Conservation (phyloP, 345 rosid genomes). For the Linum tenue region DNA sequence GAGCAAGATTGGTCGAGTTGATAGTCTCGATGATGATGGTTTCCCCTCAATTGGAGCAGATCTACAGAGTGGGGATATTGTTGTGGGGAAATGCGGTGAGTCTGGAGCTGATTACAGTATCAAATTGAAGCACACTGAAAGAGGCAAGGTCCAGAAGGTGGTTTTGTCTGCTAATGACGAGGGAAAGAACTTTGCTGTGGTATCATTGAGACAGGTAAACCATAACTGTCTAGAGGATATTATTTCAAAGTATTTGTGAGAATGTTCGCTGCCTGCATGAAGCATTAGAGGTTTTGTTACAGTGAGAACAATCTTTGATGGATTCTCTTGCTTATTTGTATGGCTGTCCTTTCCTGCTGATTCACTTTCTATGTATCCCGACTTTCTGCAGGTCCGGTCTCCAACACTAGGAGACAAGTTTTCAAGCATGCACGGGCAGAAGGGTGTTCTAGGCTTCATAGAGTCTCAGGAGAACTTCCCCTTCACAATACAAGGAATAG, state of each 20-base stretch:
- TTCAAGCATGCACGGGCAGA: slow-evolving; percentile 97
- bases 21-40: slow-evolving; percentile 87
- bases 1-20: slow-evolving; percentile 70
- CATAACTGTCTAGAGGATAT: background rate
- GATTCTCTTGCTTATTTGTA: no score
- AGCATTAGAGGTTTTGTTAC: background rate
- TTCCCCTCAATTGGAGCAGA: slow-evolving; percentile 76
- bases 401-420: slow-evolving; percentile 93
- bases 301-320: no score
- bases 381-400: slow-evolving; percentile 64
- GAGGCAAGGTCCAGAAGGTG: slow-evolving; percentile 86
- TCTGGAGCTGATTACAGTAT: slow-evolving; percentile 75
- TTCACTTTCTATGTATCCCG: background rate
- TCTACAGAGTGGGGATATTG: slow-evolving; percentile 75
- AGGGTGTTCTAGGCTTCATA: slow-evolving; percentile 84
- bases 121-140: slow-evolving; percentile 84
- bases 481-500: slow-evolving; percentile 84
- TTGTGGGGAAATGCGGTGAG: slow-evolving; percentile 73
- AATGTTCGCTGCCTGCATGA: background rate
- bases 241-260: no score
- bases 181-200: slow-evolving; percentile 84
- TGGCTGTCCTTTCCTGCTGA: background rate
- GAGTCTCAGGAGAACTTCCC: slow-evolving; percentile 91
- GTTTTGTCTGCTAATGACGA: slow-evolving; percentile 83
- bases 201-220: slow-evolving; percentile 71